Evolutionary conservation across 2,329 filamentous ascomycete genomes (phyloP).

Genomic region (Xylariaceae sp.): DNA sequence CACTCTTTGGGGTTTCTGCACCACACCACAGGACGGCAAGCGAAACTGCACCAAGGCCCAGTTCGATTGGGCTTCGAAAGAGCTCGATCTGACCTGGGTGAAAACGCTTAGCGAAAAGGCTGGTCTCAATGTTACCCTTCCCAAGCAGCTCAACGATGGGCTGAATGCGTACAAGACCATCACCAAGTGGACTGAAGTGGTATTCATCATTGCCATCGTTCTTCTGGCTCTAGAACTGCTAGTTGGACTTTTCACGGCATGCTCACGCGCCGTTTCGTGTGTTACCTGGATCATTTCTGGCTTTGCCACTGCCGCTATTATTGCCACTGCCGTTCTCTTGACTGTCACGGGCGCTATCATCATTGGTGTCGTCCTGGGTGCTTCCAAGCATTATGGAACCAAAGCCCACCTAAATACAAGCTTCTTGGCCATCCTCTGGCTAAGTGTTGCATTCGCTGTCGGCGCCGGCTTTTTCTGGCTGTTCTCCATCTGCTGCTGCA

Average conservation of each 20-base stretch:
- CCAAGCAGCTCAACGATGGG: conserved; percentile 68
- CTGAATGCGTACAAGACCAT: conserved; percentile 77
- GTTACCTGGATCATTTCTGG: conserved; percentile 78
- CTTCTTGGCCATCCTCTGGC: conserved; percentile 78
- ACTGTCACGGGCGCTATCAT: conserved; percentile 77
- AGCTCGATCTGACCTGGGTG: conserved; percentile 61
- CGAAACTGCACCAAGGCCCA: conserved; percentile 73
- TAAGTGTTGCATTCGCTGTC: conserved; percentile 78
- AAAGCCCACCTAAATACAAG: conserved; percentile 68
- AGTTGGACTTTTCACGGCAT: conserved; percentile 82
- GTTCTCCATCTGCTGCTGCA: conserved; percentile 91
- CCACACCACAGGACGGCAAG: conserved; percentile 61
- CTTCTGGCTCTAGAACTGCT: conserved; percentile 75
- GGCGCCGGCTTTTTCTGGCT: conserved; percentile 88
- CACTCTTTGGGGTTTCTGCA: conserved; percentile 88
- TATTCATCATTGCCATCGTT: conserved; percentile 76
- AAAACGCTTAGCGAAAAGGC: conserved; percentile 52
- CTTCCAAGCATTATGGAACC: conserved; percentile 75
- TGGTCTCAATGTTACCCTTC: conserved; percentile 67
- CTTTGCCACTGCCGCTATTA: conserved; percentile 60
- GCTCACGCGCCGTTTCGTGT: conserved; percentile 81
- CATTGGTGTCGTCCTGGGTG: conserved; percentile 69
- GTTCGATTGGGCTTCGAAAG: conserved; percentile 78
- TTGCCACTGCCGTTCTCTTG: conserved; percentile 73
- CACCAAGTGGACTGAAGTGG: conserved; percentile 82